Conservation (phyloP, 768 basidiomycete genomes). For the Clitopilus passeckerianus region DNA sequence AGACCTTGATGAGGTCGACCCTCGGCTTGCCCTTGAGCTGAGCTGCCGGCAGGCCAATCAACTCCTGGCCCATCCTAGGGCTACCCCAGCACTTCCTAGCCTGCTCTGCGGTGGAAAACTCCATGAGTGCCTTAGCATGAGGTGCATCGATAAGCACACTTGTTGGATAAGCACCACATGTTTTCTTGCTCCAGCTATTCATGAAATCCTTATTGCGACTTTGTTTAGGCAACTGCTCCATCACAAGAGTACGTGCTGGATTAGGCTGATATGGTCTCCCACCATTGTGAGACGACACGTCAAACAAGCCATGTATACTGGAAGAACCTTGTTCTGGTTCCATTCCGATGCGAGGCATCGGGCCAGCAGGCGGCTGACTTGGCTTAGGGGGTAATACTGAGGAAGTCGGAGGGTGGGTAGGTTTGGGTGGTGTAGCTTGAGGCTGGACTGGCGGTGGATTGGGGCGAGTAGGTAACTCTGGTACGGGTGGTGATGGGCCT, state of each 20-base stretch:
- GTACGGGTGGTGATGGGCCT: not conserved
- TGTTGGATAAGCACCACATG: conserved; percentile 30
- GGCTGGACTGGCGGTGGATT: not conserved
- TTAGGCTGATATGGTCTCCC: conserved; percentile 33
- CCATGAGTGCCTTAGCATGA: conserved; percentile 42
- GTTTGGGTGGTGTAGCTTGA: not conserved
- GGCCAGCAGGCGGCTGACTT: conserved; percentile 12
- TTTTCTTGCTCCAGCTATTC: conserved; percentile 36
- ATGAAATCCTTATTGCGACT: conserved; percentile 38
- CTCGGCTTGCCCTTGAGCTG: conserved; percentile 39
- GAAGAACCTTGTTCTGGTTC: conserved; percentile 37
- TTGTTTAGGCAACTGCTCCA: conserved; percentile 50
- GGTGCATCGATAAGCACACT: conserved; percentile 36
- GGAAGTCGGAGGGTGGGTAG: conserved; percentile 8
- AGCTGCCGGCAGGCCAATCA: conserved; percentile 23
- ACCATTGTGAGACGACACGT: conserved; percentile 16
- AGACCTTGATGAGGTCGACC: conserved; percentile 39
- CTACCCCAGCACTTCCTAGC: conserved; percentile 48
- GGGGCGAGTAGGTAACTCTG: conserved; percentile 1
- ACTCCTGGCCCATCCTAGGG: conserved; percentile 32
- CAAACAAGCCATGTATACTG: conserved; percentile 43
- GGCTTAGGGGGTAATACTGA: conserved; percentile 14
- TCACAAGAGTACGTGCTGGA: conserved; percentile 46
- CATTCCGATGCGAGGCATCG: conserved; percentile 35
- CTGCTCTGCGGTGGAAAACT: conserved; percentile 39